Evolutionary conservation across 371 early-diverging fungal species (phyloP).

Genomic region (Lichtheimia hyalospora): DNA sequence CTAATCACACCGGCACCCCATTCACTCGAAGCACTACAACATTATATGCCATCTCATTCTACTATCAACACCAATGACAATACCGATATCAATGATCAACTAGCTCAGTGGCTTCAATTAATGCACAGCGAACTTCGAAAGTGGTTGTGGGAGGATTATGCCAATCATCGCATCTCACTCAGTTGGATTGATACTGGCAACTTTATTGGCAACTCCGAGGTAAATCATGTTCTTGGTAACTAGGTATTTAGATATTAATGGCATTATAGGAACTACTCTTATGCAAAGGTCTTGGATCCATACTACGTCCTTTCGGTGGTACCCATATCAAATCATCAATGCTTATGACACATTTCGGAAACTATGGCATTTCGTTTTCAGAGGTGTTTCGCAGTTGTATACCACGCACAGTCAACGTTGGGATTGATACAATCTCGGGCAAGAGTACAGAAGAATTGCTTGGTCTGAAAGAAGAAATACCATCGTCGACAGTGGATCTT

Average conservation of each 20-base stretch:
- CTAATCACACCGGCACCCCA: conserved; percentile 9
- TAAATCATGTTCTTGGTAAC: conserved; percentile 39
- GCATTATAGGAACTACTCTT: neutral
- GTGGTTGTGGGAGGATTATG: conserved; percentile 11
- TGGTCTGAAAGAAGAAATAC: too few species aligned
- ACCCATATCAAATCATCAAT: neutral
- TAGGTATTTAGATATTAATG: conserved; percentile 43
- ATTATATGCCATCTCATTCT: neutral
- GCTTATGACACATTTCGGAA: neutral
- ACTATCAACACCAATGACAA: neutral
- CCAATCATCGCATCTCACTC: conserved; percentile 10
- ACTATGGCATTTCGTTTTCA: conserved; percentile 3
- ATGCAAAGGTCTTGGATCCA: neutral
- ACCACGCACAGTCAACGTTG: too few species aligned
- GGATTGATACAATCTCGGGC: too few species aligned
- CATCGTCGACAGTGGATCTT: too few species aligned
- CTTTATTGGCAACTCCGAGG: neutral
- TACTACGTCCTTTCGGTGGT: conserved; percentile 8
- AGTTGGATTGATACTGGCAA: conserved; percentile 9
- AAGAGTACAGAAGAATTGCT: too few species aligned
- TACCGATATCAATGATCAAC: neutral
- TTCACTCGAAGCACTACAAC: neutral
- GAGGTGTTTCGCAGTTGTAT: too few species aligned
- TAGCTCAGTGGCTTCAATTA: neutral
- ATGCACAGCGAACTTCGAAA: conserved; percentile 9